A percentile compares a stretch with the other conserved stretches of the same genome.
phyloP scores from a whole-genome alignment of 495 filamentous ascomycete species.

The Aspergillus nidulans region DNA sequence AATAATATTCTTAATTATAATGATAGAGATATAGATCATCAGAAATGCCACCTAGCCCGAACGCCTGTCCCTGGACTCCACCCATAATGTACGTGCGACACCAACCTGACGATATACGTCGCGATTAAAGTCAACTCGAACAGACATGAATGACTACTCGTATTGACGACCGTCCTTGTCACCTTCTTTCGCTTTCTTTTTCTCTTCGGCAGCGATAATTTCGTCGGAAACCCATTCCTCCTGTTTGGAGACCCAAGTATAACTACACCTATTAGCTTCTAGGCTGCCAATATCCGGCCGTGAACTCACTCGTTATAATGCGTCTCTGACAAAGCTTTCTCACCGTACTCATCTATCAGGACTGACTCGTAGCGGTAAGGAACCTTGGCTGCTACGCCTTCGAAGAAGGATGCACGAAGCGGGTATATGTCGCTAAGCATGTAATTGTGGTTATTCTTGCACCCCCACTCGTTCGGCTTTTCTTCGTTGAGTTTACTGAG shows the following conservation, averaged over 20 bases:
- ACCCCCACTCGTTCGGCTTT: conserved; percentile 65
- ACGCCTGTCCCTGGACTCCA: not conserved
- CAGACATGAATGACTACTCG: conserved; percentile 18
- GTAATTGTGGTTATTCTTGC: conserved; percentile 79
- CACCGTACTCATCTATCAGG: conserved; percentile 56
- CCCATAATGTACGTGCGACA: not conserved
- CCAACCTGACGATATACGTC: not conserved
- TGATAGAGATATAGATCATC: not conserved
- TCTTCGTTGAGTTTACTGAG: conserved; percentile 62
- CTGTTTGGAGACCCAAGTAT: conserved; percentile 29
- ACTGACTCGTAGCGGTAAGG: conserved; percentile 58
- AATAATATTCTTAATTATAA: not conserved
- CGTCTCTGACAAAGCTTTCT: conserved; percentile 46
- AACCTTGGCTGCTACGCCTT: conserved; percentile 56
- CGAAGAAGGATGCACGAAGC: conserved; percentile 53
- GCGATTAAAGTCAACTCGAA: not conserved
- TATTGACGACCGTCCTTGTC: conserved; percentile 24
- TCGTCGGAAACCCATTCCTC: conserved; percentile 34
- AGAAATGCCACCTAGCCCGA: not conserved
- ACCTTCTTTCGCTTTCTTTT: conserved; percentile 4
- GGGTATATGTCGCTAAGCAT: conserved; percentile 49
- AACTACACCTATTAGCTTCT: conserved; percentile 20
- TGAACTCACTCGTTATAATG: conserved; percentile 52
- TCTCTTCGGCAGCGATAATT: conserved; percentile 9
- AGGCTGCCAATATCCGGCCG: not conserved